phyloP scores from a whole-genome alignment of 2,329 filamentous ascomycete genomes.

The Fusarium sp. region DNA sequence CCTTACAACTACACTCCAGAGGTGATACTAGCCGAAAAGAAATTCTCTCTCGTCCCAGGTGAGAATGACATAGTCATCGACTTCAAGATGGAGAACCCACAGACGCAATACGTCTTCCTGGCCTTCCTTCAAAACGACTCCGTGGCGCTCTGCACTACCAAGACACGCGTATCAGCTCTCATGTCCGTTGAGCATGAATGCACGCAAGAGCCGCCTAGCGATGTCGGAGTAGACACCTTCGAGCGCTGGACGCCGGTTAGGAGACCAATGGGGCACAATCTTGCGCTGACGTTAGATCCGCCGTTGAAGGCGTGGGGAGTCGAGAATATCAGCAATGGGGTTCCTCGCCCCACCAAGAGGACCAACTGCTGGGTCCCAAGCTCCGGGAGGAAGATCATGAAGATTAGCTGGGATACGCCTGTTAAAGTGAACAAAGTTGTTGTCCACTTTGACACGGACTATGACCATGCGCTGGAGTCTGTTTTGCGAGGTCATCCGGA shows the following conservation, averaged over 20 bases:
- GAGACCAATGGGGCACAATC: slow-evolving; percentile 8
- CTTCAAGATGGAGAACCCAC: slow-evolving; percentile 9
- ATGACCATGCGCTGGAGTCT: slow-evolving; percentile 21
- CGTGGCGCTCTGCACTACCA: slow-evolving; percentile 14
- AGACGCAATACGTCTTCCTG: slow-evolving; percentile 22
- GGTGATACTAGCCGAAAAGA: slow-evolving; percentile 4
- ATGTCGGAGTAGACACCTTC: slow-evolving; percentile 16
- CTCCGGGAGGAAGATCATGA: background rate
- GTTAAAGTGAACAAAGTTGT: background rate
- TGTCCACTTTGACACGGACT: slow-evolving; percentile 13
- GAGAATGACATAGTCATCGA: slow-evolving; percentile 10
- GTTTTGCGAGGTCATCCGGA: slow-evolving; percentile 20
- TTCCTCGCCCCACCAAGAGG: slow-evolving; percentile 13
- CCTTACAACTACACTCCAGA: slow-evolving; percentile 21
- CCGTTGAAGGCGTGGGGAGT: background rate
- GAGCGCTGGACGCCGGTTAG: slow-evolving; percentile 23
- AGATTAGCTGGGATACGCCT: background rate
- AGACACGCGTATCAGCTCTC: slow-evolving; percentile 13
- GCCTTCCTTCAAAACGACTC: slow-evolving; percentile 15
- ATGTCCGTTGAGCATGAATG: slow-evolving; percentile 26
- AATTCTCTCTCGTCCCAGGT: background rate
- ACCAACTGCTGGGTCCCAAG: slow-evolving; percentile 17
- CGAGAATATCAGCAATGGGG: slow-evolving; percentile 2
- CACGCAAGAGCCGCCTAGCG: slow-evolving; percentile 2
- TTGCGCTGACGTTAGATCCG: slow-evolving; percentile 1